Conservation (phyloP, 2,329 filamentous ascomycete species). For the Colletotrichum gigasporum region DNA sequence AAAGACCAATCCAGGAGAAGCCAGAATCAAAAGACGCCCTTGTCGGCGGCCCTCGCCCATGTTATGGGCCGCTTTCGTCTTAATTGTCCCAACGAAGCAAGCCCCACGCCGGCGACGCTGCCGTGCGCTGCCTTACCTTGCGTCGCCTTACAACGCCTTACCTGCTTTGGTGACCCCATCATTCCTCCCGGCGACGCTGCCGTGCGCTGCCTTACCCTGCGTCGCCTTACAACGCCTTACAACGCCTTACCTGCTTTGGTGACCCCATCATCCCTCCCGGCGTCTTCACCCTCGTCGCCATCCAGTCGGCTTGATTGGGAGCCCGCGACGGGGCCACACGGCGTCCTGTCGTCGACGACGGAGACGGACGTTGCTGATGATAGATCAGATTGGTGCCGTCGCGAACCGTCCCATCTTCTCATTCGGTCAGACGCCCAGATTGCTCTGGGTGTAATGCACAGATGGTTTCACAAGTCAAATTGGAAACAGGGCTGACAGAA, state of each 20-base stretch:
- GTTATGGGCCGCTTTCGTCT: conserved; percentile 25
- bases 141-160: conserved; percentile 1
- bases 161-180: neutral
- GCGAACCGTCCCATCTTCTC: conserved; percentile 22
- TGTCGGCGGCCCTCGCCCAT: conserved; percentile 5
- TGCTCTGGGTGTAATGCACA: conserved; percentile 13
- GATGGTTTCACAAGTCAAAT: conserved; percentile 25
- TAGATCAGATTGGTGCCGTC: conserved; percentile 20
- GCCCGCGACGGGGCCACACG: neutral
- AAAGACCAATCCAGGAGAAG: conserved; percentile 1
- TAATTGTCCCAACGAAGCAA: neutral
- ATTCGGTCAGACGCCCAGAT: conserved; percentile 16
- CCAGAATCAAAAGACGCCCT: neutral
- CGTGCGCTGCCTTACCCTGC: too few species aligned
- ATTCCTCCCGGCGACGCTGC: neutral
- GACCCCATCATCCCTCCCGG: neutral
- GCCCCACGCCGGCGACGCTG: neutral
- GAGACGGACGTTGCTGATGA: neutral
- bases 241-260: neutral
- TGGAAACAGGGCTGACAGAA: conserved; percentile 25
- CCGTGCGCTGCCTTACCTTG: too few species aligned
- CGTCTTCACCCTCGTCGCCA: neutral
- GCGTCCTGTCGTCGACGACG: neutral
- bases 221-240: conserved; percentile 6
- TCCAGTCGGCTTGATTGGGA: conserved; percentile 6